phyloP scores from a whole-genome alignment of 116 monocot species.

The Phalaenopsis hybrid region DNA sequence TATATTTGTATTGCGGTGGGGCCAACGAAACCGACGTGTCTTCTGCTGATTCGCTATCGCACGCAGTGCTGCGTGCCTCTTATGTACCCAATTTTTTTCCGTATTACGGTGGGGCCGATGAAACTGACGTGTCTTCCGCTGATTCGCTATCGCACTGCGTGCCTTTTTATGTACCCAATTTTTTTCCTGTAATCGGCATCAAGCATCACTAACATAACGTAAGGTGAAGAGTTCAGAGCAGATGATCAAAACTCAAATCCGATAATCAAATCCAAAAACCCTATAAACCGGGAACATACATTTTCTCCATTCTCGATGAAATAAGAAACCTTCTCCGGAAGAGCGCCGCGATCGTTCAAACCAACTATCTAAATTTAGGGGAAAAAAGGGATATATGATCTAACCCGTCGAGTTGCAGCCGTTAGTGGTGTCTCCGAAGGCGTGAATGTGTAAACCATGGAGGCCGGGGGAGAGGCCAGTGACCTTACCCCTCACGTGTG shows the following conservation, averaged over 20 bases:
- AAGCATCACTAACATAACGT: background rate
- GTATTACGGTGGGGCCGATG: too few relatives aligned
- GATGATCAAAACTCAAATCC: background rate
- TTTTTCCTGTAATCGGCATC: too few relatives aligned
- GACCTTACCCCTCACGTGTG: constrained; percentile 51
- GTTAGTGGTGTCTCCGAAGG: constrained; percentile 63
- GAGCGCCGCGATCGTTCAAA: background rate
- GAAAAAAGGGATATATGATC: background rate
- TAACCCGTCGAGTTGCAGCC: constrained; percentile 77
- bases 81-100: too few relatives aligned
- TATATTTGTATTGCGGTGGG: too few relatives aligned
- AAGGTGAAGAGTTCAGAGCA: background rate
- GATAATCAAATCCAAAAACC: background rate
- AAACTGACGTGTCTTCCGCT: too few relatives aligned
- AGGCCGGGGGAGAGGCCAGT: constrained; percentile 54
- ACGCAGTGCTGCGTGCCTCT: too few relatives aligned
- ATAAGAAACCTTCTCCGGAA: background rate
- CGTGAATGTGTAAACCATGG: constrained; percentile 64
- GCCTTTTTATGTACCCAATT: too few relatives aligned
- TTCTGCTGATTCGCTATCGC: too few relatives aligned
- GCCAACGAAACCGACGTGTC: too few relatives aligned
- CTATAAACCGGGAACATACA: background rate
- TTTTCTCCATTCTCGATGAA: background rate
- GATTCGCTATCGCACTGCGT: too few relatives aligned
- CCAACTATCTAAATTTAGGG: background rate